Conservation (phyloP, 1,139 yeast genomes). For the Kodamaea arcana region DNA sequence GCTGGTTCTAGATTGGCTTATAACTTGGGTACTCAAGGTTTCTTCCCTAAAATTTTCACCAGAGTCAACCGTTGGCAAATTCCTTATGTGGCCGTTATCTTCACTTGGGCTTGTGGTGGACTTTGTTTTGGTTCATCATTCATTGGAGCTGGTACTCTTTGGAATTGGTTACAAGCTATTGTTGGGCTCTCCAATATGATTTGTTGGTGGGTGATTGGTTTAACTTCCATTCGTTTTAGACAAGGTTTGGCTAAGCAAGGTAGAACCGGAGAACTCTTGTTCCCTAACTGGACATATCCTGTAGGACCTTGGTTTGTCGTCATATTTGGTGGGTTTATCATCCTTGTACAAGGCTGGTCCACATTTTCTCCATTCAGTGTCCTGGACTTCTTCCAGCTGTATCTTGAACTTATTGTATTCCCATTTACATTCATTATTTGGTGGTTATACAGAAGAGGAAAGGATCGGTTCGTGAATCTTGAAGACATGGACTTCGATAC, state of each 20-base stretch:
- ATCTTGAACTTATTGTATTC: constrained; percentile 37
- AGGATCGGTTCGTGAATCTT: constrained; percentile 43
- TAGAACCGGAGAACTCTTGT: constrained; percentile 31
- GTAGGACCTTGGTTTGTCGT: constrained; percentile 40
- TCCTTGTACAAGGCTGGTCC: constrained; percentile 46
- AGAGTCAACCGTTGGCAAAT: constrained; percentile 30
- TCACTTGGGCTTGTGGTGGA: constrained; percentile 42
- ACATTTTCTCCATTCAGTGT: constrained; percentile 49
- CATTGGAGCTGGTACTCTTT: constrained; percentile 40
- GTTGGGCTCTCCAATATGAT: constrained; percentile 43
- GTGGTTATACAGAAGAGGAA: constrained; percentile 45
- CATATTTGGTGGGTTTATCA: constrained; percentile 31
- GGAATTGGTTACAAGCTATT: constrained; percentile 43
- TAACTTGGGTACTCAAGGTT: constrained; percentile 39
- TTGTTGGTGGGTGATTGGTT: constrained; percentile 41
- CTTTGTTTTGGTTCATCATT: constrained; percentile 43
- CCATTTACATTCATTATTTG: constrained; percentile 33
- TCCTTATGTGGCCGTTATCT: constrained; percentile 38
- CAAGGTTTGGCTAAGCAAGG: constrained; percentile 35
- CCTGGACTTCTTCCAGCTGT: constrained; percentile 31
- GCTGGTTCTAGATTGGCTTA: constrained; percentile 43
- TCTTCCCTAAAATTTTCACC: constrained; percentile 35
- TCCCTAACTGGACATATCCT: constrained; percentile 41
- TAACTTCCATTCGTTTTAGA: constrained; percentile 38
- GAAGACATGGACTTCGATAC: constrained; percentile 63